Evolutionary conservation across 345 rosid genomes (phyloP).

Genomic region (Fremontodendron californicum): DNA sequence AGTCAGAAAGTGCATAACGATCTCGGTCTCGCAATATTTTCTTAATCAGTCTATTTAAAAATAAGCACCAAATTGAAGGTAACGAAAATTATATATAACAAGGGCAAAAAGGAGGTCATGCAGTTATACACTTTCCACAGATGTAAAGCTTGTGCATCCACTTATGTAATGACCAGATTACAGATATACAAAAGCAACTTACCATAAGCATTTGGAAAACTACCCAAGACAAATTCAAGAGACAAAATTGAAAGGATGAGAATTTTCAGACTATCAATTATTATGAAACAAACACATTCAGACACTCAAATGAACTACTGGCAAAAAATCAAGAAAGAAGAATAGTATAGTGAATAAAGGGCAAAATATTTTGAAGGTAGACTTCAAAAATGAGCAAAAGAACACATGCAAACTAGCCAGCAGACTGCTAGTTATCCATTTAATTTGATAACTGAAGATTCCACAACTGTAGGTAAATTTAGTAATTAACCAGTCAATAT

Average conservation of each 20-base stretch:
- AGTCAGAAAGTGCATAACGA: not conserved
- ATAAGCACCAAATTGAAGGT: not conserved
- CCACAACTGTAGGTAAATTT: not conserved
- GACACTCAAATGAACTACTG: not conserved
- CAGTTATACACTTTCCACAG: not conserved
- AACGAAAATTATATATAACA: not conserved
- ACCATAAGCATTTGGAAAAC: not conserved
- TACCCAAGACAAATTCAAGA: not conserved
- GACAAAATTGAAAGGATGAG: not conserved
- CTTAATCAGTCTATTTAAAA: not conserved
- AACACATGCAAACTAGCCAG: constrained; percentile 1
- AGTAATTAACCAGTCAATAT: not conserved
- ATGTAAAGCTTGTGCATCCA: not conserved
- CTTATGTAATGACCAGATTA: not conserved
- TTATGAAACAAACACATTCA: not conserved
- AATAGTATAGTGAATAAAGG: not conserved
- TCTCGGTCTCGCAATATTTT: not conserved
- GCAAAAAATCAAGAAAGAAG: not conserved
- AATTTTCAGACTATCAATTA: not conserved
- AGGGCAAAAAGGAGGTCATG: not conserved
- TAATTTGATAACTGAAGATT: not conserved
- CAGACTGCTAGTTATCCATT: not conserved
- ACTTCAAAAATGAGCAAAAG: not conserved
- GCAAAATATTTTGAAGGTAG: not conserved
- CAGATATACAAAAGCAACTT: not conserved